Evolutionary conservation across 2,329 filamentous ascomycete genomes (phyloP).

Genomic region (Aspergillus costaricaensis): DNA sequence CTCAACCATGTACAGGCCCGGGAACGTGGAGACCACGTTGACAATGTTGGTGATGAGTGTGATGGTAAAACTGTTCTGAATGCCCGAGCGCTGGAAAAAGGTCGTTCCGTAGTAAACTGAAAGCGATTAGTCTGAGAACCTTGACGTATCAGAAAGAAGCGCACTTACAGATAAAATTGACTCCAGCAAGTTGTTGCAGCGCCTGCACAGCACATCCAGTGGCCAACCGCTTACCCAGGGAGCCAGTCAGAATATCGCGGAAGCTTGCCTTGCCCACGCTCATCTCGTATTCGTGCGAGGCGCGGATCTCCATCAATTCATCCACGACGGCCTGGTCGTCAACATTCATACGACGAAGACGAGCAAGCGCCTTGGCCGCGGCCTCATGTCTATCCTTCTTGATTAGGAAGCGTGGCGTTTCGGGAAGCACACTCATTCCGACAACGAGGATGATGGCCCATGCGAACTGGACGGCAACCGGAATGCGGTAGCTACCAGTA

Average conservation of each 20-base stretch:
- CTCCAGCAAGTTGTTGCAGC: slow-evolving; percentile 45
- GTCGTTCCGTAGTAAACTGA: slow-evolving; percentile 43
- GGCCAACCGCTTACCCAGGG: slow-evolving; percentile 40
- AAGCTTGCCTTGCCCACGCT: slow-evolving; percentile 40
- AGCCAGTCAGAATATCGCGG: slow-evolving; percentile 38
- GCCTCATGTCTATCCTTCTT: slow-evolving; percentile 69
- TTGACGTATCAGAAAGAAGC: not conserved
- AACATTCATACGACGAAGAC: slow-evolving; percentile 69
- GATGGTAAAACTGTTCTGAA: slow-evolving; percentile 48
- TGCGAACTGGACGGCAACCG: slow-evolving; percentile 74
- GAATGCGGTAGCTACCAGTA: slow-evolving; percentile 72
- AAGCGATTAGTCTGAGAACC: not conserved
- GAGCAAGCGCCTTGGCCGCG: slow-evolving; percentile 63
- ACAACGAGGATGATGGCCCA: slow-evolving; percentile 74
- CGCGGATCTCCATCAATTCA: slow-evolving; percentile 80
- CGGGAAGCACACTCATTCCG: slow-evolving; percentile 74
- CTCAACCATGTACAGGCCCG: slow-evolving; percentile 52
- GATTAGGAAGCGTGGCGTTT: slow-evolving; percentile 81
- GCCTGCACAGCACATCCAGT: slow-evolving; percentile 44
- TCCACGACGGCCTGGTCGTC: slow-evolving; percentile 69
- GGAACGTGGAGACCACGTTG: slow-evolving; percentile 52
- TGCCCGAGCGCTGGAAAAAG: slow-evolving; percentile 44
- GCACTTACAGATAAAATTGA: slow-evolving; percentile 46
- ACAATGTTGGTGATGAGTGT: slow-evolving; percentile 51
- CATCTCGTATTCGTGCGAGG: slow-evolving; percentile 84